These are phyloP conservation scores for Backusella westeae DNA, from an alignment of 192 early-diverging fungal species.

Conservation along the genomic window DNA sequence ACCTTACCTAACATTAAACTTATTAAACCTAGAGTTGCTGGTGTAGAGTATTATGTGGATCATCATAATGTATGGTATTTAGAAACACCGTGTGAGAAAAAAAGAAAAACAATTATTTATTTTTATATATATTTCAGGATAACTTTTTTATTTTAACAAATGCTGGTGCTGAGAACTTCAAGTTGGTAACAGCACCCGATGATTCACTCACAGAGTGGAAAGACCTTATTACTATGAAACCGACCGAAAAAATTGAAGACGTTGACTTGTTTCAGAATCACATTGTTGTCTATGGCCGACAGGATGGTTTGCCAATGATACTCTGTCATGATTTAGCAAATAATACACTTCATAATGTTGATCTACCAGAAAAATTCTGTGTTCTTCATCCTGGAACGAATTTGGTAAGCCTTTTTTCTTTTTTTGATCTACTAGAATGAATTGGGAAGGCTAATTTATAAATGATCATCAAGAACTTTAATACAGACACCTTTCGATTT, in stretches of 20 bases:
- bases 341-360: constrained; percentile 37
- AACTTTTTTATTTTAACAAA: constrained; percentile 57
- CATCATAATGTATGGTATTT: constrained; percentile 56
- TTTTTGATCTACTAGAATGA: not conserved
- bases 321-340: constrained; percentile 46
- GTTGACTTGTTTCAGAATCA: constrained; percentile 68
- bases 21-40: constrained; percentile 52
- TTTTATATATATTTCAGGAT: constrained; percentile 10
- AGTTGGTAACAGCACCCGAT: constrained; percentile 53
- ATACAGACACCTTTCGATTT: constrained; percentile 59
- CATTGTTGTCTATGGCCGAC: constrained; percentile 46
- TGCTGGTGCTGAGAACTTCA: constrained; percentile 54
- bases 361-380: constrained; percentile 54
- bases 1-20: constrained; percentile 37
- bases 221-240: constrained; percentile 53
- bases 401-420: constrained; percentile 35
- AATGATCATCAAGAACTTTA: constrained; percentile 38
- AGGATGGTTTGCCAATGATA: constrained; percentile 55
- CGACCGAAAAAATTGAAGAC: constrained; percentile 69
- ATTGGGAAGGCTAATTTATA: not conserved
- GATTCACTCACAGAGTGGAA: constrained; percentile 49
- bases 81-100: not conserved
- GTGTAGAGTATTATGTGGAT: constrained; percentile 75
- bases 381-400: constrained; percentile 59
- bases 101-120: not conserved